phyloP scores from a whole-genome alignment of 345 rosid species.

The Gossypium arboreum region DNA sequence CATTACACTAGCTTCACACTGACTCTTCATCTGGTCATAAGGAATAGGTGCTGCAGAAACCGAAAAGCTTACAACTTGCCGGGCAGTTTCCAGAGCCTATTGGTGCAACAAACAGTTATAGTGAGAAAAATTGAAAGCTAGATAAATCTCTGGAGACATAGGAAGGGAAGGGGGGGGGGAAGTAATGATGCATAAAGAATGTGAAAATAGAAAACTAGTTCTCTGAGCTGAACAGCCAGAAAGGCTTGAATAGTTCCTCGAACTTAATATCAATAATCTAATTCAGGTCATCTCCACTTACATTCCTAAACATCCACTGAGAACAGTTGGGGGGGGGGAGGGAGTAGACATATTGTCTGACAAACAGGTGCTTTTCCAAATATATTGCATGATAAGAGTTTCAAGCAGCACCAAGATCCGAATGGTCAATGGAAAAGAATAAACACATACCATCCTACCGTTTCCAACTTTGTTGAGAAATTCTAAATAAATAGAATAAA shows the following conservation, averaged over 20 bases:
- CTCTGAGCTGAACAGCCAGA: not conserved
- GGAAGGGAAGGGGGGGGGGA: not conserved
- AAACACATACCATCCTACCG: not conserved
- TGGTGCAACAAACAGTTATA: not conserved
- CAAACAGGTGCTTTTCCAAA: not conserved
- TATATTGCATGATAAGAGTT: not conserved
- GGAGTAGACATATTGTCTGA: not conserved
- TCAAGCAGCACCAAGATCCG: not conserved
- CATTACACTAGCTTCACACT: slow-evolving; percentile 79
- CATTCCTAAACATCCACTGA: not conserved
- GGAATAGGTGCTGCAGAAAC: slow-evolving; percentile 62
- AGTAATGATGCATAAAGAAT: not conserved
- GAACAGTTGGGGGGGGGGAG: not conserved
- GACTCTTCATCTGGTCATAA: slow-evolving; percentile 89
- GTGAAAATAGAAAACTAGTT: not conserved
- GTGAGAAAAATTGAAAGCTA: not conserved
- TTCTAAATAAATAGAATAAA: not conserved
- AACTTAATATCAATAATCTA: not conserved
- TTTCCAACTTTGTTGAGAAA: not conserved
- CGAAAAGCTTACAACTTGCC: slow-evolving; percentile 75
- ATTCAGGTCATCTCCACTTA: not conserved
- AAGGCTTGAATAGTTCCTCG: slow-evolving; percentile 3
- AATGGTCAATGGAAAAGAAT: not conserved
- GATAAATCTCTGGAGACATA: not conserved
- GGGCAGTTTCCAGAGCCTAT: slow-evolving; percentile 85